A percentile compares a stretch with the other conserved stretches of the same genome.
Conservation (phyloP, 2,329 filamentous ascomycete species). For the Elsinoe necatrix region DNA sequence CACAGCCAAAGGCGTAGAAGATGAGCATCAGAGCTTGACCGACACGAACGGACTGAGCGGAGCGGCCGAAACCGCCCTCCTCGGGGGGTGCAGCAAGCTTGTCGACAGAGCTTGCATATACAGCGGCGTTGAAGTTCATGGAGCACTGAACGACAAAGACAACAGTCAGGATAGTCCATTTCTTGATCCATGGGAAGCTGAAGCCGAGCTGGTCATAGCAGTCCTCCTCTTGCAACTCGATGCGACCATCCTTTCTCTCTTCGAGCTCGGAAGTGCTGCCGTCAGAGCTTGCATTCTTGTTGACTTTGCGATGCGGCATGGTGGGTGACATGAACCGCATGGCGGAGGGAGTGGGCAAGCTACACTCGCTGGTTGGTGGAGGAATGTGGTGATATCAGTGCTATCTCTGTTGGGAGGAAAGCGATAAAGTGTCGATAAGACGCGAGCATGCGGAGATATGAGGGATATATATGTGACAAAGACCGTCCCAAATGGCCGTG, state of each 20-base stretch:
- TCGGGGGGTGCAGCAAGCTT: constrained; percentile 18
- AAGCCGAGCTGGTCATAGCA: constrained; percentile 44
- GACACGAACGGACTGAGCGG: constrained; percentile 34
- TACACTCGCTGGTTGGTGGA: neutral
- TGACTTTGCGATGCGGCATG: neutral
- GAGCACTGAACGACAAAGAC: constrained; percentile 46
- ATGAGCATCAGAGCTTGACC: constrained; percentile 40
- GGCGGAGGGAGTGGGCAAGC: neutral
- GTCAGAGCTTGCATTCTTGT: neutral
- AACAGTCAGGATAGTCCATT: constrained; percentile 44
- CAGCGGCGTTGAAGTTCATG: constrained; percentile 49
- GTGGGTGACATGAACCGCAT: neutral
- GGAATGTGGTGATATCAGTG: constrained; percentile 1
- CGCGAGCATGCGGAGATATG: neutral
- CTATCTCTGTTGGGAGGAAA: neutral
- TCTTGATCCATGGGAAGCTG: constrained; percentile 40
- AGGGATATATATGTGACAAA: neutral
- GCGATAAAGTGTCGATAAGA: neutral
- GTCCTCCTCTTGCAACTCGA: constrained; percentile 33
- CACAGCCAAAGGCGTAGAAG: constrained; percentile 38
- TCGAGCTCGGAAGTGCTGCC: constrained; percentile 4
- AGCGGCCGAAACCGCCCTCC: constrained; percentile 33
- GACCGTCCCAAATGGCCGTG: neutral
- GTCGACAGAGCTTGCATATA: constrained; percentile 50
- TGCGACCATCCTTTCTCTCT: constrained; percentile 1